Evolutionary conservation across 1,139 yeast genomes (phyloP).

Genomic region (Groenewaldozyma auringiensis): DNA sequence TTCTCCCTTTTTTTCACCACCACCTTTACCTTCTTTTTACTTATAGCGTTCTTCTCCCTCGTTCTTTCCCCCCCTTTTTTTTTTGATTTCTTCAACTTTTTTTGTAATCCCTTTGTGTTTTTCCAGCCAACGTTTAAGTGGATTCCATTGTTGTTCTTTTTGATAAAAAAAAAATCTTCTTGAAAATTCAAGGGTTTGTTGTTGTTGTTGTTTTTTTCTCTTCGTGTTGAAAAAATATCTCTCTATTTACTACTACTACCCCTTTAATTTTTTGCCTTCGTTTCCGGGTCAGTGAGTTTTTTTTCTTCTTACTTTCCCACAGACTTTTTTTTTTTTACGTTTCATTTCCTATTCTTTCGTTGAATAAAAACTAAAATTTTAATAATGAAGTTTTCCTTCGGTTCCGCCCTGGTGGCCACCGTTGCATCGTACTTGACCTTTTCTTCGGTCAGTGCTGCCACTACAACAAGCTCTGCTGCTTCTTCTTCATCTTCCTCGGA

Average conservation of each 20-base stretch:
- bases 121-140: no score
- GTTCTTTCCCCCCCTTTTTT: background rate
- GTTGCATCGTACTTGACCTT: slow-evolving; percentile 12
- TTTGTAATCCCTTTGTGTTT: no score
- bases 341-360: slow-evolving; percentile 2
- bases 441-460: slow-evolving; percentile 14
- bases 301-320: background rate
- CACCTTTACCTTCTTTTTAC: background rate
- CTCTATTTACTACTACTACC: no score
- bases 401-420: slow-evolving; percentile 7
- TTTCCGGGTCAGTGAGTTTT: no score
- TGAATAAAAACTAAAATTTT: slow-evolving; percentile 1
- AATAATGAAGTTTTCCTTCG: background rate
- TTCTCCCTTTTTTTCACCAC: background rate
- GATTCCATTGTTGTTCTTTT: no score
- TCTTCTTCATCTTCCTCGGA: slow-evolving; percentile 9
- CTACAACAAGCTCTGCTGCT: slow-evolving; percentile 5
- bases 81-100: no score
- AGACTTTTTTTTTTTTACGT: background rate
- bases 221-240: no score
- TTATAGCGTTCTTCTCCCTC: background rate
- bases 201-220: no score
- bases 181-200: no score
- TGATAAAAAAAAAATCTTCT: no score
- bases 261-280: no score